phyloP scores from a whole-genome alignment of 1,139 yeast genomes.

The Blastobotrys aristatus region DNA sequence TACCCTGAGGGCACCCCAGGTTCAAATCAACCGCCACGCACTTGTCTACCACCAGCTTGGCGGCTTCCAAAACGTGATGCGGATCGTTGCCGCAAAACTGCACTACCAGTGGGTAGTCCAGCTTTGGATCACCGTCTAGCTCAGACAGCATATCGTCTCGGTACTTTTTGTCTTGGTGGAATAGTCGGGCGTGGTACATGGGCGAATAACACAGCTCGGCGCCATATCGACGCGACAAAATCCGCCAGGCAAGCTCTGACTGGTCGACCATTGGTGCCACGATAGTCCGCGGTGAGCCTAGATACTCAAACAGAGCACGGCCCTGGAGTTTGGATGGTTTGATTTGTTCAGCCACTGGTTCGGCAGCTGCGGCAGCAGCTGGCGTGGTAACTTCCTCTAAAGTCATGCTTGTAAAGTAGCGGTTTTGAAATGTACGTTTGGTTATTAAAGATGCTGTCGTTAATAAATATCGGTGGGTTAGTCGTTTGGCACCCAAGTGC shows the following conservation, averaged over 20 bases:
- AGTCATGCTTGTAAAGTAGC: background rate
- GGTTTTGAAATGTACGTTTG: background rate
- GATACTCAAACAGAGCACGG: slow-evolving; percentile 58
- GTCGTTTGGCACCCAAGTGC: background rate
- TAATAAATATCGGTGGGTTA: no score
- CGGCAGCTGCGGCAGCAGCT: background rate
- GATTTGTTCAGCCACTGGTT: background rate
- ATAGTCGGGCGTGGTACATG: slow-evolving; percentile 89
- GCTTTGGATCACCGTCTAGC: slow-evolving; percentile 58
- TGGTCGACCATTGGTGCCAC: slow-evolving; percentile 99
- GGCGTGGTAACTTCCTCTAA: background rate
- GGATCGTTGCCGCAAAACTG: slow-evolving; percentile 44
- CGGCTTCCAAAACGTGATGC: slow-evolving; percentile 98
- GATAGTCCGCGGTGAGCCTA: slow-evolving; percentile 75
- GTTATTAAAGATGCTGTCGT: no score
- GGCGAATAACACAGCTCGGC: slow-evolving; percentile 95
- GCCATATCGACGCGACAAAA: slow-evolving; percentile 79
- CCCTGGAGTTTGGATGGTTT: slow-evolving; percentile 44
- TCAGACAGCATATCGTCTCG: slow-evolving; percentile 71
- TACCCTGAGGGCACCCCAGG: slow-evolving; percentile 97
- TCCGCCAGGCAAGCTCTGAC: slow-evolving; percentile 92
- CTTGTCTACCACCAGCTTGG: slow-evolving; percentile 75
- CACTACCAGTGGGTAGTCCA: slow-evolving; percentile 11
- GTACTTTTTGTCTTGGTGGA: slow-evolving; percentile 80
- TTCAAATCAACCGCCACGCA: slow-evolving; percentile 93